These are phyloP conservation scores for Brassica rapa DNA, from an alignment of 345 rosid genomes.

Conservation along the genomic window DNA sequence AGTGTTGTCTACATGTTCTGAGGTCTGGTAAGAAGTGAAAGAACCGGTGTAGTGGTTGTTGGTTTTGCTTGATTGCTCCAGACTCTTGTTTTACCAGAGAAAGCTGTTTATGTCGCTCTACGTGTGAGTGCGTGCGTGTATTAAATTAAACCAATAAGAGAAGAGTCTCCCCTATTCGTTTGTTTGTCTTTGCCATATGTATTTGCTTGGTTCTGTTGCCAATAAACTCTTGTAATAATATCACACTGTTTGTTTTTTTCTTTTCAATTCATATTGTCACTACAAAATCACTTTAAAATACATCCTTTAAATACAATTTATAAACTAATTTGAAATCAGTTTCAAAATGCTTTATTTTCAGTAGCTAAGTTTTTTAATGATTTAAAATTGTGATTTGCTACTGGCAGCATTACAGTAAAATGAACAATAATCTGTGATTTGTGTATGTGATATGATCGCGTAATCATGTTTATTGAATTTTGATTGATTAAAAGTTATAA, in stretches of 20 bases:
- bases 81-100: neutral
- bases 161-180: slow-evolving; percentile 10
- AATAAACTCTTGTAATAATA: neutral
- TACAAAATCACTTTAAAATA: no score
- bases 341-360: no score
- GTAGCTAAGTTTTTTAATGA: no score
- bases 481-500: no score
- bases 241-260: neutral
- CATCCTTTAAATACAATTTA: no score
- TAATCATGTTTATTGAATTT: no score
- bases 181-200: slow-evolving; percentile 2
- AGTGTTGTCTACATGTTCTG: slow-evolving; percentile 93
- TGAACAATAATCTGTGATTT: no score
- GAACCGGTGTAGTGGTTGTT: slow-evolving; percentile 16
- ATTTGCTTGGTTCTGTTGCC: slow-evolving; percentile 1
- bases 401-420: no score
- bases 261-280: neutral
- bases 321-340: no score
- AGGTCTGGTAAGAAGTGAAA: slow-evolving; percentile 17
- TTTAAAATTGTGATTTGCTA: no score
- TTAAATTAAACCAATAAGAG: neutral
- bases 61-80: slow-evolving; percentile 2
- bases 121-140: slow-evolving; percentile 27
- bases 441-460: no score
- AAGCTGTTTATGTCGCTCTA: slow-evolving; percentile 2